phyloP scores from a whole-genome alignment of 2,329 filamentous ascomycete species.

The Penicillium sp. region DNA sequence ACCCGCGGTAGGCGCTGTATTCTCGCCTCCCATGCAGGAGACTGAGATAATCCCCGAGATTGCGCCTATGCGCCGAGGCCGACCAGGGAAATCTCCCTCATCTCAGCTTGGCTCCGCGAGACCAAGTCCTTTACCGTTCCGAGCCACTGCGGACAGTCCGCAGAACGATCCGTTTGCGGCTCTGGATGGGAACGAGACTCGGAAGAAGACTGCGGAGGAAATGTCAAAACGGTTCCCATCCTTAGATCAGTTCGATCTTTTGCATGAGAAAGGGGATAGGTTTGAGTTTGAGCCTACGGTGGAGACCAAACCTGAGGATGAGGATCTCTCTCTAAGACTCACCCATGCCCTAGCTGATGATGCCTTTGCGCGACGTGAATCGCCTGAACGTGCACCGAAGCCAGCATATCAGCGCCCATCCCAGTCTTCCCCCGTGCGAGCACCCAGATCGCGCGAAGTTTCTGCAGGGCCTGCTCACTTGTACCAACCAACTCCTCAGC shows the following conservation, averaged over 20 bases:
- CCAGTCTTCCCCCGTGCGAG: constrained; percentile 26
- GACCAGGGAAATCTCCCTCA: constrained; percentile 55
- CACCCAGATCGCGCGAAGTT: constrained; percentile 26
- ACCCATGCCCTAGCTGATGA: constrained; percentile 78
- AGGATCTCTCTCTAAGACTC: constrained; percentile 62
- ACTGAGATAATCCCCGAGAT: constrained; percentile 79
- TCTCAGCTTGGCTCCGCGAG: constrained; percentile 50
- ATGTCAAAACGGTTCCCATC: constrained; percentile 82
- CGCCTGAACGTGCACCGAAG: constrained; percentile 34
- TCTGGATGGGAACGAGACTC: constrained; percentile 64
- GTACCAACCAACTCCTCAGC: constrained; percentile 47
- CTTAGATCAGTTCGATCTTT: constrained; percentile 84
- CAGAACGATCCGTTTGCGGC: constrained; percentile 84
- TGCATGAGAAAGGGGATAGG: constrained; percentile 77
- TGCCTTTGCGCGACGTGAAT: constrained; percentile 61
- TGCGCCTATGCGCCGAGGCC: constrained; percentile 85
- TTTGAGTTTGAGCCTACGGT: constrained; percentile 71
- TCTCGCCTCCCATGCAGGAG: constrained; percentile 68
- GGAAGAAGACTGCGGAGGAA: constrained; percentile 63
- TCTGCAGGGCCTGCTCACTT: constrained; percentile 31
- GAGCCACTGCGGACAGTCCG: constrained; percentile 48
- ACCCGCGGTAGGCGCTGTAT: constrained; percentile 72
- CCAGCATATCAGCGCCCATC: constrained; percentile 25
- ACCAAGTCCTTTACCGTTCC: constrained; percentile 65
- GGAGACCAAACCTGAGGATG: constrained; percentile 44